Conservation (phyloP, 2,329 filamentous ascomycete species). For the Exophiala viscosa region DNA sequence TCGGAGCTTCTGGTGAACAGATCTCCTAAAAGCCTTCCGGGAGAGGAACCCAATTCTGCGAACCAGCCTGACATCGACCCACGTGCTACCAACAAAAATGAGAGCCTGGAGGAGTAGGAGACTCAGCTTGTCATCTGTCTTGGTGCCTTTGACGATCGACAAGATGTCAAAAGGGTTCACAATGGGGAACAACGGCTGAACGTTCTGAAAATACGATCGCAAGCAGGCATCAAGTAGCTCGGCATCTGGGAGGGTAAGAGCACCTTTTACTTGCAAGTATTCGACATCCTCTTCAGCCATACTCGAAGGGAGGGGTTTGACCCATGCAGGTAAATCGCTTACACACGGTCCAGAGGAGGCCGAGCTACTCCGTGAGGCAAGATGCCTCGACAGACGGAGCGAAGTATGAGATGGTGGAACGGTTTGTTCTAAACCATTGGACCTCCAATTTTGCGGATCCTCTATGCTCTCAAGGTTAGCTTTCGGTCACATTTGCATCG, state of each 20-base stretch:
- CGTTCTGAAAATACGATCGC: slow-evolving; percentile 79
- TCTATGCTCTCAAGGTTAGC: no score
- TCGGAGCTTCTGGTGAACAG: slow-evolving; percentile 72
- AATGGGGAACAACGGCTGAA: slow-evolving; percentile 90
- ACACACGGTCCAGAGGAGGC: no score
- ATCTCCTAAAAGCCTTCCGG: slow-evolving; percentile 77
- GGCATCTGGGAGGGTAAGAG: slow-evolving; percentile 67
- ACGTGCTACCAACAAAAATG: slow-evolving; percentile 87
- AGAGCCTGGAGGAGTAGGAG: slow-evolving; percentile 86
- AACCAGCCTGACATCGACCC: slow-evolving; percentile 78
- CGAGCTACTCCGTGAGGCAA: neutral
- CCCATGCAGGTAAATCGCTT: slow-evolving; percentile 47
- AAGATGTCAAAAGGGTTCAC: slow-evolving; percentile 66
- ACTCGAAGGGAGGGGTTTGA: slow-evolving; percentile 72
- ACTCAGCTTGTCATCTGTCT: slow-evolving; percentile 57
- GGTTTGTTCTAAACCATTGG: no score
- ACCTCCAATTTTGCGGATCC: no score
- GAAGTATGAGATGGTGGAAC: neutral
- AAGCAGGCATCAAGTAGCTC: slow-evolving; percentile 74
- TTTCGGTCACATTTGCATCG: no score
- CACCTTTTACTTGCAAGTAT: slow-evolving; percentile 79
- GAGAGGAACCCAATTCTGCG: slow-evolving; percentile 70
- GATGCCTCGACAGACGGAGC: neutral
- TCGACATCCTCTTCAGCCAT: slow-evolving; percentile 76
- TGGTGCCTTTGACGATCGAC: neutral